Base-by-base conservation (phyloP, 1,284 basidiomycete species). In the Fomes fomentarius region DNA sequence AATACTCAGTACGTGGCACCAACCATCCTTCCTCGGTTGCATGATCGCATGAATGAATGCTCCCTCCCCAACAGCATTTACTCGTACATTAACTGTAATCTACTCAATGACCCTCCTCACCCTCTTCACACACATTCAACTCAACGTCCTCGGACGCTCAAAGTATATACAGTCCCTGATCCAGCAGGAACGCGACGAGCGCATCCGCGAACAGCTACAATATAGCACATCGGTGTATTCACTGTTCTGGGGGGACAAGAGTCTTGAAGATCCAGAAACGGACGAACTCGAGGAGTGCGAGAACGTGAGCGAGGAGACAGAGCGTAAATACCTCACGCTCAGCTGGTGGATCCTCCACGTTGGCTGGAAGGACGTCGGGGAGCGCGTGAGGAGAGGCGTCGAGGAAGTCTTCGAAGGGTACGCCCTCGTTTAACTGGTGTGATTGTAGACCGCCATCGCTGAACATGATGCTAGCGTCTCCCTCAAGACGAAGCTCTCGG, bases 301-400 rank as follows among this genome's bases (percentile, higher is more conserved):
- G 28, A 38, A 50, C 10, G 55, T 84, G 12, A 71, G 69, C 31
- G 82, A 86, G 34, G 83, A 86, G 48, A 83, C 84, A 1, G 91
- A 95, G 70, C 76, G 82, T 57, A 87, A 87, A 65, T 96, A 87
- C 66, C 76, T 96, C 52, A 94, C 91, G 0, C 82, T 95, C 58
- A 91, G 85, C 47, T 96, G 93, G 91, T 96, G 93, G 92, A 79
- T 96, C 43, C 68, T 96, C 50, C 89, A 96, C 64, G 86, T 91
- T 3, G 94, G 94, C 0, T 96, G 94, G 92, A 88, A 89, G 63
- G 84, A 89, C 50, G 79, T 96, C 0, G 84, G 84, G 1, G 84
- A 87, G 59, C 75, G 89, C 21, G 89, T 94, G 1, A 72, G 85
- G 58, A 73, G 79, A 39, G 89, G 84, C 0, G 91, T 94, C 0